These are phyloP conservation scores for Powellomyces hirtus DNA, from an alignment of 192 early-diverging fungal genomes.

Conservation along the genomic window DNA sequence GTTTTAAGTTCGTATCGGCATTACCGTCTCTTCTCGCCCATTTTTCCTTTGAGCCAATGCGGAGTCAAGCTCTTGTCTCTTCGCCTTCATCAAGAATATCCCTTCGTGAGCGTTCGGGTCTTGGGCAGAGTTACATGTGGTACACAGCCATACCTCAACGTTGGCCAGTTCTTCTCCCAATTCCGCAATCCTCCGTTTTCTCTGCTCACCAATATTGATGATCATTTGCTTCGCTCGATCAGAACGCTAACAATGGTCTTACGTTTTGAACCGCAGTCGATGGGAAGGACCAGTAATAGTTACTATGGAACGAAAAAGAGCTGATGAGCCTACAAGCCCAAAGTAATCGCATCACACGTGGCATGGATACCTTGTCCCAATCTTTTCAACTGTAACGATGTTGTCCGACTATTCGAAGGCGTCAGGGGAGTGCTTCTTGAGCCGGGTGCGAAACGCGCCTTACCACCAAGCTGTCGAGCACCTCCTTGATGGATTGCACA, in stretches of 20 bases:
- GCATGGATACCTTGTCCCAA: conserved; percentile 70
- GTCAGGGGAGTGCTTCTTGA: background rate
- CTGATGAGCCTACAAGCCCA: background rate
- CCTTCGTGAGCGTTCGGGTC: background rate
- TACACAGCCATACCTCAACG: conserved; percentile 24
- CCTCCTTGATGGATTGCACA: conserved; percentile 75
- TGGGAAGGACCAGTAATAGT: conserved; percentile 92
- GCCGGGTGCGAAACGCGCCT: background rate
- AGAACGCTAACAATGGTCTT: conserved; percentile 8
- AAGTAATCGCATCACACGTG: too few relatives aligned
- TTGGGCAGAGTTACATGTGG: background rate
- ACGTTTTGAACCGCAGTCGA: conserved; percentile 59
- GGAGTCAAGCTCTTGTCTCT: conserved; percentile 30
- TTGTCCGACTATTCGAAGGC: conserved; percentile 58
- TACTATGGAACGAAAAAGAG: conserved; percentile 25
- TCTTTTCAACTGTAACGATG: conserved; percentile 77
- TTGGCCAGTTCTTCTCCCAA: conserved; percentile 45
- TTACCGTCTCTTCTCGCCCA: conserved; percentile 69
- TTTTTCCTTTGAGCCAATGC: conserved; percentile 30
- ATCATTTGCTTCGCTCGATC: background rate
- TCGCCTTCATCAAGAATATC: background rate
- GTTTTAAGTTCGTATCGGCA: too few relatives aligned
- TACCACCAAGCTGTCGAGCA: conserved; percentile 73
- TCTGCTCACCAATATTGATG: conserved; percentile 21
- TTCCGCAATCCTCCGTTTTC: conserved; percentile 49